Evolutionary conservation across 1,284 basidiomycete species (phyloP).

Genomic region (Ceratobasidium sp.): DNA sequence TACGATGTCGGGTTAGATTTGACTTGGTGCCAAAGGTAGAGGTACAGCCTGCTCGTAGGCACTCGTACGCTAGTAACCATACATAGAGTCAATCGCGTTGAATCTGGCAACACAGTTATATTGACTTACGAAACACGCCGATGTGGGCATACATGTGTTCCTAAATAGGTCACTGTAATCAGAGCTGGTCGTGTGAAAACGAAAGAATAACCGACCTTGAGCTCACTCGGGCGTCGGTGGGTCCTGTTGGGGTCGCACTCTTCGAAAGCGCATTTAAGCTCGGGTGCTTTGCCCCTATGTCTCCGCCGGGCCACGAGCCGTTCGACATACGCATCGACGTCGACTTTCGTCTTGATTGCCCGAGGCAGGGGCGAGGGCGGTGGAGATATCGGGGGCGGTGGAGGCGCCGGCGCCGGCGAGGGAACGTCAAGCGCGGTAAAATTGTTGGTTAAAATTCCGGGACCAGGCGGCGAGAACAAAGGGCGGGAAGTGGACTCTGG

Average conservation of each 20-base stretch:
- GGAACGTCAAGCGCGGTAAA: background rate
- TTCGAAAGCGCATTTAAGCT: background rate
- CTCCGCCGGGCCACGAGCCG: background rate
- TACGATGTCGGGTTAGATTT: background rate
- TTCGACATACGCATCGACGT: background rate
- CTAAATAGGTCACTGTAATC: background rate
- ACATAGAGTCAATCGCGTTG: background rate
- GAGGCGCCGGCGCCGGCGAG: background rate
- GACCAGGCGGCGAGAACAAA: background rate
- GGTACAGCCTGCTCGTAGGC: background rate
- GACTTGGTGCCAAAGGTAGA: background rate
- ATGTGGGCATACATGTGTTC: background rate
- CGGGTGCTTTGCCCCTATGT: background rate
- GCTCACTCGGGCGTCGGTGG: background rate
- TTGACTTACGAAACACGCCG: background rate
- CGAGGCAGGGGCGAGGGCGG: background rate
- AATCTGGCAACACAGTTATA: background rate
- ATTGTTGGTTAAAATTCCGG: background rate
- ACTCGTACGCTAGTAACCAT: background rate
- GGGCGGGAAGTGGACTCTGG: background rate
- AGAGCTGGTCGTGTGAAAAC: background rate
- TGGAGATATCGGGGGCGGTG: background rate
- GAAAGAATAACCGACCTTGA: background rate
- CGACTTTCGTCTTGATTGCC: background rate
- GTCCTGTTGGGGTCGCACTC: background rate